These are phyloP conservation scores for Fraxinus sp. DNA, from an alignment of 305 asterid species.

Conservation along the genomic window DNA sequence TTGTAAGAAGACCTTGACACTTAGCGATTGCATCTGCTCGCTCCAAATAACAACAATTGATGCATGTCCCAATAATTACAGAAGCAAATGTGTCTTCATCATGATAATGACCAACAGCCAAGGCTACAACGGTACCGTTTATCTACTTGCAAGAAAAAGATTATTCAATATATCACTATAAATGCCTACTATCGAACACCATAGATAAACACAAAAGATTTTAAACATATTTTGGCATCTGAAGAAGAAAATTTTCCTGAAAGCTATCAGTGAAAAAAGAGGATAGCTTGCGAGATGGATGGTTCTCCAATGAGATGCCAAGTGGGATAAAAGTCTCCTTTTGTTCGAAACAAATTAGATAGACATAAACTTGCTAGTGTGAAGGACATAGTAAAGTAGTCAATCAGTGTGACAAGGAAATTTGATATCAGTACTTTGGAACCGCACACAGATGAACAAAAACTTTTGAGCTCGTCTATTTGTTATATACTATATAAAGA, in stretches of 20 bases:
- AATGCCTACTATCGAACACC: neutral
- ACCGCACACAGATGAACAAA: neutral
- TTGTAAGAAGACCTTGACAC: constrained; percentile 75
- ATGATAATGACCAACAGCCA: constrained; percentile 80
- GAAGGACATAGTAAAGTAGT: neutral
- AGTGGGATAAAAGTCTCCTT: neutral
- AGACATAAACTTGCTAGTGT: neutral
- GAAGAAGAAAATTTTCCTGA: neutral
- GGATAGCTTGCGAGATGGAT: neutral
- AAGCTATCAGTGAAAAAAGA: neutral
- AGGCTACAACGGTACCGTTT: constrained; percentile 78
- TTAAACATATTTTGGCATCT: neutral
- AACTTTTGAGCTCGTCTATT: neutral
- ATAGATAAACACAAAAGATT: neutral
- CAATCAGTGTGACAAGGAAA: neutral
- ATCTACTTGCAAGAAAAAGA: constrained; percentile 39
- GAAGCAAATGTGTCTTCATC: constrained; percentile 88
- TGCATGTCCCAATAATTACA: constrained; percentile 79
- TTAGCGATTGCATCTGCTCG: constrained; percentile 78
- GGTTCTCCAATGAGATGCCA: neutral
- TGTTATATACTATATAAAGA: neutral
- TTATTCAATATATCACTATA: neutral
- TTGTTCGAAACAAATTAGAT: neutral
- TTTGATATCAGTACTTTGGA: neutral
- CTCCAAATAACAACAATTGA: constrained; percentile 90